Evolutionary conservation across 805 yeast genomes (phyloP).

Genomic region (Wickerhamomyces strasburgensis): DNA sequence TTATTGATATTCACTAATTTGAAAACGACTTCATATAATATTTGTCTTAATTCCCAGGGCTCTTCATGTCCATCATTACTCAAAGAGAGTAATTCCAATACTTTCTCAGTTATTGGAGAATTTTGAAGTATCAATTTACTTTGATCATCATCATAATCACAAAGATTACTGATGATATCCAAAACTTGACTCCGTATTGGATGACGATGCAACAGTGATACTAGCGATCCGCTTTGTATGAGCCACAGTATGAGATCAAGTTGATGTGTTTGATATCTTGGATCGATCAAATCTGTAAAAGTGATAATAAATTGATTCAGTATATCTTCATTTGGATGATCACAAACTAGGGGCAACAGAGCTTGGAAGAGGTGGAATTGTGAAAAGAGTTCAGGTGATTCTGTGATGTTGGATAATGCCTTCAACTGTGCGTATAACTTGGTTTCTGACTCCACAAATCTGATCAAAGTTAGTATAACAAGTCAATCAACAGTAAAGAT

Average conservation of each 20-base stretch:
- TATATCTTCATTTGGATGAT: constrained; percentile 18
- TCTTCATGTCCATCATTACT: constrained; percentile 1
- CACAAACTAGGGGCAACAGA: constrained; percentile 1
- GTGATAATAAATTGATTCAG: constrained; percentile 11
- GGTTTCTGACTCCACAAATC: constrained; percentile 17
- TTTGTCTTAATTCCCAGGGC: not conserved
- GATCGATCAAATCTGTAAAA: constrained; percentile 16
- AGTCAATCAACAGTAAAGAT: too few species aligned
- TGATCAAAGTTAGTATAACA: not conserved
- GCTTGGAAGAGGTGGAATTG: constrained; percentile 2
- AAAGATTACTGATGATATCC: constrained; percentile 5
- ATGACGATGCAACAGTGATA: not conserved
- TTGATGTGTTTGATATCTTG: constrained; percentile 11
- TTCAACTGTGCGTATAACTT: constrained; percentile 12
- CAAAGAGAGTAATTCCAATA: not conserved
- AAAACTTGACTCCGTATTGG: not conserved
- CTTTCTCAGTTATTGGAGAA: constrained; percentile 2
- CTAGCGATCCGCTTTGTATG: constrained; percentile 1
- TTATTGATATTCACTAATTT: constrained; percentile 7
- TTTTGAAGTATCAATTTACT: not conserved
- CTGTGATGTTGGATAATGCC: constrained; percentile 16
- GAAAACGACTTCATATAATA: constrained; percentile 3
- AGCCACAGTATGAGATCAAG: constrained; percentile 4
- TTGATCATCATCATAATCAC: constrained; percentile 5
- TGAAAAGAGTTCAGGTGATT: constrained; percentile 9